These are phyloP conservation scores for Dipodascopsis uninucleata DNA, from an alignment of 805 yeast genomes.

Conservation along the genomic window DNA sequence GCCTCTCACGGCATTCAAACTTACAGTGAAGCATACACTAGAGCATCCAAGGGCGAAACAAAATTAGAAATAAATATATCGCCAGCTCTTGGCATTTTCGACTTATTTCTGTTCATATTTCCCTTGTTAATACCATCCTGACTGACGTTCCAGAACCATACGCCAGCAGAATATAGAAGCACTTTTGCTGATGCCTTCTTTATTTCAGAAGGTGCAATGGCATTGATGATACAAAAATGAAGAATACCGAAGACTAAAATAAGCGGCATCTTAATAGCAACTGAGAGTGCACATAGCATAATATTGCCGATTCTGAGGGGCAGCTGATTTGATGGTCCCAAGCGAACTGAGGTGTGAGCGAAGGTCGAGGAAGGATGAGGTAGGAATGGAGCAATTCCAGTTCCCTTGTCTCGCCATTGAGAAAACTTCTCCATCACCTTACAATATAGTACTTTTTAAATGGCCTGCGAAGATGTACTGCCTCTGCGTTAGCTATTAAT, in stretches of 20 bases:
- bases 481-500: not conserved
- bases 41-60: constrained; percentile 56
- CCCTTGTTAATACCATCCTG: constrained; percentile 49
- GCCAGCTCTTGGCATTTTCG: constrained; percentile 41
- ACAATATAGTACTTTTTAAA: not conserved
- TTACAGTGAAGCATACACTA: constrained; percentile 34
- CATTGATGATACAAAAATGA: not conserved
- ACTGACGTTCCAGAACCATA: constrained; percentile 37
- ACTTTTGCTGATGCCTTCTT: not conserved
- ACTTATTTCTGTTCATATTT: constrained; percentile 36
- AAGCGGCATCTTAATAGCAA: constrained; percentile 16
- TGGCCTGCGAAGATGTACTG: not conserved
- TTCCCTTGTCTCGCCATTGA: constrained; percentile 81
- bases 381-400: constrained; percentile 89
- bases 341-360: constrained; percentile 4
- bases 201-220: not conserved
- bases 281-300: constrained; percentile 36
- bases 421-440: constrained; percentile 73
- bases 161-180: constrained; percentile 31
- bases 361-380: constrained; percentile 42
- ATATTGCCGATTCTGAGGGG: constrained; percentile 24
- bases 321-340: constrained; percentile 23
- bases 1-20: too few relatives aligned
- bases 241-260: constrained; percentile 1
- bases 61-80: constrained; percentile 57